Base-by-base conservation (phyloP, 1,284 basidiomycete genomes). In the Sanghuangporus weigelae region DNA sequence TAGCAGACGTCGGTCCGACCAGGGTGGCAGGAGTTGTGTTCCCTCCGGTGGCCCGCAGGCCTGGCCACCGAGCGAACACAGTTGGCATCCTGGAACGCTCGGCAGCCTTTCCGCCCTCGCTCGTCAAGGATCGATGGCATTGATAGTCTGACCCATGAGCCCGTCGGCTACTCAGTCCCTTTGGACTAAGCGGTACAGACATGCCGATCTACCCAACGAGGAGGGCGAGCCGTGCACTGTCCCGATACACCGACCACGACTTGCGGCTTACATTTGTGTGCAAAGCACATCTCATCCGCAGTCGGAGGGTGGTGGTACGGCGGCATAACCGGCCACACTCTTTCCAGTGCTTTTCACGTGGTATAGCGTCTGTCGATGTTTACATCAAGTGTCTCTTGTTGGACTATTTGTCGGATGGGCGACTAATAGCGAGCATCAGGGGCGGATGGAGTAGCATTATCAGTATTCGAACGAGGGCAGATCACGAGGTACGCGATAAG, bases 41-140 rank as follows among this genome's bases (percentile, higher is more conserved):
- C 7, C 80, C 71, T 92, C 40, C 40, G 40, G 40, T 19, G 3
- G 10, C 44, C 44, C 16, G 4, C 6, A n/a, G 10, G 44, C 44
- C 44, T 46, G 16, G 44, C 12, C 44, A 5, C 16, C 44, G 44
- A 46, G 44, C 44, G 44, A 46, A 46, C 44, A 7, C 16, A 6
- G 16, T 46, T 46, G 44, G 44, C 44, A 46, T n/a, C n/a, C 8
- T 21, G 44, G 44, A 46, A n/a, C 44, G 44, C 44, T 46, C 44
- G 12, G 21, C 7, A 16, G 12, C 44, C 44, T 46, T n/a, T 46
- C 44, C 44, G 44, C 44, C 44, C 12, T 16, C 44, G n/a, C 44
- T 46, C 16, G 44, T 19, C 8, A 1, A 21, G 44, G 21, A 46
- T 46, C 44, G 44, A 46, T 46, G 44, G 26, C 26, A 31, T 31